phyloP scores from a whole-genome alignment of 441 rosid genomes.

The Dalechampia spathulata region DNA sequence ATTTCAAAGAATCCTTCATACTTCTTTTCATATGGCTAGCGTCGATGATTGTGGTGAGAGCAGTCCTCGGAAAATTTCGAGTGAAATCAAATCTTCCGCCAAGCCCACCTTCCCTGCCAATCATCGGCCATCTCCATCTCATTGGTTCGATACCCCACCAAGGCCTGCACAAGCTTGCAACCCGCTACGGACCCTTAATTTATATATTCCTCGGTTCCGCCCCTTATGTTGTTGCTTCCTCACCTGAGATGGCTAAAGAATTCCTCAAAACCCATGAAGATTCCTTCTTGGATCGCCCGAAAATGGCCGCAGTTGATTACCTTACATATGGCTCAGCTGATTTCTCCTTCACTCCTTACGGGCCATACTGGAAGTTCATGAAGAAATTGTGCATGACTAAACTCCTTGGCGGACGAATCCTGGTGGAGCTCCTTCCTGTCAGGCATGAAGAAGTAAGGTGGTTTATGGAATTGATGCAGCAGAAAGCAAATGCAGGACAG shows the following conservation, averaged over 20 bases:
- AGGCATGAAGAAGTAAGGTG: constrained; percentile 25
- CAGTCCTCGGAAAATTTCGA: constrained; percentile 19
- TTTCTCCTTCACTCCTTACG: constrained; percentile 41
- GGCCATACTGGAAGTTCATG: constrained; percentile 55
- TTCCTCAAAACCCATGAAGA: constrained; percentile 46
- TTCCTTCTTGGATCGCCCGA: constrained; percentile 31
- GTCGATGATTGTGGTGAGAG: constrained; percentile 22
- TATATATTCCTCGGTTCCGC: constrained; percentile 44
- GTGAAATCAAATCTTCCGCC: constrained; percentile 30
- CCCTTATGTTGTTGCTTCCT: constrained; percentile 43
- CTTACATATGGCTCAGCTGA: constrained; percentile 41
- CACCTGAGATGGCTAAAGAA: constrained; percentile 44
- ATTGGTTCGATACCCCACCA: constrained; percentile 52
- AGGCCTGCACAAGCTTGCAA: constrained; percentile 47
- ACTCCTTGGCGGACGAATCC: constrained; percentile 31
- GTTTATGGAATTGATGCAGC: constrained; percentile 16
- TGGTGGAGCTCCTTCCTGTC: constrained; percentile 27
- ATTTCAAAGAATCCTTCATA: constrained; percentile 20
- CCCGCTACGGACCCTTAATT: constrained; percentile 40
- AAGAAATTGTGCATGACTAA: constrained; percentile 41
- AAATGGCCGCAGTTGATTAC: constrained; percentile 25
- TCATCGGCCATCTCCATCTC: constrained; percentile 60
- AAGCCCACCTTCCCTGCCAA: constrained; percentile 45
- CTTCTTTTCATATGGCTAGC: constrained; percentile 27
- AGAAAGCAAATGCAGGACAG: constrained; percentile 24